Evolutionary conservation across 257 asterid genomes (phyloP).

Genomic region (Nyctanthes arbortristis): DNA sequence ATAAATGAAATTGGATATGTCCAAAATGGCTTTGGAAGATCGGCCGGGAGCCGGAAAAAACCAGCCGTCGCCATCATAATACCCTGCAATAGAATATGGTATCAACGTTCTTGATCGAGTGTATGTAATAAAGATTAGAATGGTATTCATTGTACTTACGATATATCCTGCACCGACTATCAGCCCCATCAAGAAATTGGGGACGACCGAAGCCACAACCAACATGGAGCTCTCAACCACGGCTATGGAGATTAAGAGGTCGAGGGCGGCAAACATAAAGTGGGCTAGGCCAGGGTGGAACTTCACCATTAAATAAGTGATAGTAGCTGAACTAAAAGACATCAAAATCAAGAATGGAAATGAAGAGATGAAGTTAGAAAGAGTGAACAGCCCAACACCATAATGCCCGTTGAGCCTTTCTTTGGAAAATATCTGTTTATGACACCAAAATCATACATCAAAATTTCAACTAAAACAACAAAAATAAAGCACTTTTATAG

Average conservation of each 20-base stretch:
- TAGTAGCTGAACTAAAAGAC: constrained; percentile 55
- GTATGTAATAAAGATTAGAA: neutral
- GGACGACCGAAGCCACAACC: constrained; percentile 87
- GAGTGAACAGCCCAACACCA: constrained; percentile 71
- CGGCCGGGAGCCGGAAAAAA: constrained; percentile 59
- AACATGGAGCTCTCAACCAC: constrained; percentile 92
- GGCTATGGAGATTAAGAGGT: constrained; percentile 60
- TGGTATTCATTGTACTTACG: constrained; percentile 39
- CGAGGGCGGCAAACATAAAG: constrained; percentile 50
- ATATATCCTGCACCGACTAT: constrained; percentile 74
- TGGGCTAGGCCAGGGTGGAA: constrained; percentile 70
- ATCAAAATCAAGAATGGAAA: constrained; percentile 70
- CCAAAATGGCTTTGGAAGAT: constrained; percentile 80
- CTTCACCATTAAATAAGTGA: constrained; percentile 68
- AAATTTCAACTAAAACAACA: neutral
- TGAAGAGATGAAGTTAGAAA: constrained; percentile 79
- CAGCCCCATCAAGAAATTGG: constrained; percentile 88
- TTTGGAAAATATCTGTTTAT: constrained; percentile 63
- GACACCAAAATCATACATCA: constrained; percentile 14
- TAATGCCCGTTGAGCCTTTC: constrained; percentile 80
- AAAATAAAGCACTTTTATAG: neutral
- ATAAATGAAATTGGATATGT: constrained; percentile 71
- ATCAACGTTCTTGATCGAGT: neutral
- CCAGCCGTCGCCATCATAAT: constrained; percentile 94
- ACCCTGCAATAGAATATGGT: too few relatives aligned